Base-by-base conservation (phyloP, 2,329 filamentous ascomycete genomes). In the Golovinomyces cichoracearum region DNA sequence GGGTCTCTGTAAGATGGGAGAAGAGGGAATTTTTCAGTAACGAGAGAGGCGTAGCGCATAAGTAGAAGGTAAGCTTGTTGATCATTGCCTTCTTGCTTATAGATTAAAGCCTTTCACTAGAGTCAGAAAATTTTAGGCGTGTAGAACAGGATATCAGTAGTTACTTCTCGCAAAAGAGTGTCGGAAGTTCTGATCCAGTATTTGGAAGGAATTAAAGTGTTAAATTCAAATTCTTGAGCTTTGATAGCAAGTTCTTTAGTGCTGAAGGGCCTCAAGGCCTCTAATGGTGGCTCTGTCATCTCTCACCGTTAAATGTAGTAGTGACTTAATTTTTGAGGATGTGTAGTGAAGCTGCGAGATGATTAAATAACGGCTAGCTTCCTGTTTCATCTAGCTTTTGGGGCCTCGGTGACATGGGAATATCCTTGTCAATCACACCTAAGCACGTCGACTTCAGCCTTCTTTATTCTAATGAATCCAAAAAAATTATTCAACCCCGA, bases 31-130 rank as follows among this genome's bases (percentile, higher is more conserved):
- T 80, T 72, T 5, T 83, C 73, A 25, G 93, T 67, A 22, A 93
- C 74, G n/a, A 98, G 75, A 48, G 79, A 72, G 9, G 84, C 84
- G 64, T 93, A 85, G 56, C 90, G 78, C 61, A 90, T 83, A n/a
- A 93, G 73, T 51, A 95, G 76, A 49, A 94, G 72, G 62, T 93
- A 98, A 4, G 88, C 83, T 59, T 90, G 80, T 57, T 85, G 76
- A 54, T 84, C 76, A 63, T 94, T 86, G 57, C 80, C 79, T 63
- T 95, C 88, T 38, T 73, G 72, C 57, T 90, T 72, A 60, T 93
- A 93, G 56, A 88, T 83, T 47, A 75, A 71, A 19, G 84, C 86
- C 83, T 94, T 13, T 58, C 12, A 49, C 17, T 38, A 38, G 12
- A 38, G 47, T 53, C 27, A 54, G 49, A 21, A 51, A 47, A n/a